A percentile compares a stretch with the other conserved stretches of the same genome.
phyloP scores from a whole-genome alignment of 2,329 filamentous ascomycete genomes.

The Fusarium concolor region DNA sequence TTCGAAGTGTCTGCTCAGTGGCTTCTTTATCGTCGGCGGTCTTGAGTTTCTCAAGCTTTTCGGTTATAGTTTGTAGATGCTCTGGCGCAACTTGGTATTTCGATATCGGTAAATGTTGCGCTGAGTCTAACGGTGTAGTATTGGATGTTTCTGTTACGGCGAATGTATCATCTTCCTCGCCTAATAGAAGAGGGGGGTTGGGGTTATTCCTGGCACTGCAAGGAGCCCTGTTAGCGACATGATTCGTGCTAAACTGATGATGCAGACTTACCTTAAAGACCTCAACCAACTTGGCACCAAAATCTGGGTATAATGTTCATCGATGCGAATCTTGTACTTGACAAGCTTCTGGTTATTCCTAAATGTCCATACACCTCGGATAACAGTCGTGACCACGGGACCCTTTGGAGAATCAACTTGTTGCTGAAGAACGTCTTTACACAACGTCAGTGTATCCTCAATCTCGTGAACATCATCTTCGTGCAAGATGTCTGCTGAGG shows the following conservation, averaged over 20 bases:
- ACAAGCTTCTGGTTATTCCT: conserved; percentile 5
- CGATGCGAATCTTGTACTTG: conserved; percentile 11
- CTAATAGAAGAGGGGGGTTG: no score
- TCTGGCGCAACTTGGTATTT: not conserved
- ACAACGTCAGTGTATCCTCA: conserved; percentile 2
- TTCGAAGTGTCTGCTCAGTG: not conserved
- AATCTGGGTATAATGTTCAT: conserved; percentile 7
- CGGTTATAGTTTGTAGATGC: not conserved
- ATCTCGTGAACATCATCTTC: conserved; percentile 1
- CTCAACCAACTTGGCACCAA: conserved; percentile 1
- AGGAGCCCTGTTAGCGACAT: not conserved
- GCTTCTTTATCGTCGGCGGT: not conserved
- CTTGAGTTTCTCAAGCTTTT: conserved; percentile 4
- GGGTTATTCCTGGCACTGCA: not conserved
- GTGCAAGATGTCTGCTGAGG: not conserved
- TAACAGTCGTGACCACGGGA: not conserved
- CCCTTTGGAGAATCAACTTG: not conserved
- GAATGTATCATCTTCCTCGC: not conserved
- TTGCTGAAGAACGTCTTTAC: not conserved
- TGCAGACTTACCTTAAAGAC: not conserved
- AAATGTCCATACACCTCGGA: not conserved
- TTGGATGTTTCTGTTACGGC: not conserved
- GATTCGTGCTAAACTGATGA: rapidly evolving
- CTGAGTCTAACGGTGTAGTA: not conserved
- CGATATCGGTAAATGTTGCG: not conserved